Percentiles rank a stretch among this genome's conserved stretches.
phyloP scores from a whole-genome alignment of 2,329 filamentous ascomycete genomes.

The Fusarium sp. region DNA sequence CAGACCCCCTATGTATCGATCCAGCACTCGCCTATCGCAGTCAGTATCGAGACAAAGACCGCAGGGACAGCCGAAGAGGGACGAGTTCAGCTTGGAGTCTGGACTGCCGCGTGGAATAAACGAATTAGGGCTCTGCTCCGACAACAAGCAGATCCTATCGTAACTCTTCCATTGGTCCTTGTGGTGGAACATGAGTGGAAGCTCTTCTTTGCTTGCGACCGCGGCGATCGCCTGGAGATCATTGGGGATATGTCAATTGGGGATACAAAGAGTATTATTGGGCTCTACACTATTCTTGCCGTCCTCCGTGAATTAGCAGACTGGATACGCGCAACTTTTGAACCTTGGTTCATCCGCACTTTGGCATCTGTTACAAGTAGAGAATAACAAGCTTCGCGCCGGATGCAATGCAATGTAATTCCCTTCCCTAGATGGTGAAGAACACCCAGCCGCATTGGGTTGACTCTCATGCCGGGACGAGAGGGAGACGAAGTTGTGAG shows the following conservation, averaged over 20 bases:
- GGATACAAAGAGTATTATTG: not conserved
- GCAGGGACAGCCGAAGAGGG: not conserved
- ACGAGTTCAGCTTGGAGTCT: conserved; percentile 3
- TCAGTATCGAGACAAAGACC: not conserved
- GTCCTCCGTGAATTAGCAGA: not conserved
- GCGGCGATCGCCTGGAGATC: not conserved
- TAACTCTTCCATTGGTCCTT: conserved; percentile 11
- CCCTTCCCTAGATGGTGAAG: no score
- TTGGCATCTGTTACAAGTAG: not conserved
- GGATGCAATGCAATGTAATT: no score
- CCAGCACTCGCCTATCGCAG: not conserved
- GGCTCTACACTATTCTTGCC: not conserved
- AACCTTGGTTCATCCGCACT: not conserved
- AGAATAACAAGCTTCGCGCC: no score
- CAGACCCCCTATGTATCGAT: not conserved
- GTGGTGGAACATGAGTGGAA: conserved; percentile 19
- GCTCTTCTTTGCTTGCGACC: conserved; percentile 16
- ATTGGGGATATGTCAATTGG: not conserved
- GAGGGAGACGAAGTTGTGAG: no score
- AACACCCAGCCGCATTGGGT: no score
- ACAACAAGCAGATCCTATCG: not conserved
- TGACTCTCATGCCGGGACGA: no score
- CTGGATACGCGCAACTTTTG: not conserved
- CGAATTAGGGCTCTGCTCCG: not conserved
- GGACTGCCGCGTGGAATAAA: not conserved